Base-by-base conservation (phyloP, 768 basidiomycete species). In the Fomitopsis pulvina region DNA sequence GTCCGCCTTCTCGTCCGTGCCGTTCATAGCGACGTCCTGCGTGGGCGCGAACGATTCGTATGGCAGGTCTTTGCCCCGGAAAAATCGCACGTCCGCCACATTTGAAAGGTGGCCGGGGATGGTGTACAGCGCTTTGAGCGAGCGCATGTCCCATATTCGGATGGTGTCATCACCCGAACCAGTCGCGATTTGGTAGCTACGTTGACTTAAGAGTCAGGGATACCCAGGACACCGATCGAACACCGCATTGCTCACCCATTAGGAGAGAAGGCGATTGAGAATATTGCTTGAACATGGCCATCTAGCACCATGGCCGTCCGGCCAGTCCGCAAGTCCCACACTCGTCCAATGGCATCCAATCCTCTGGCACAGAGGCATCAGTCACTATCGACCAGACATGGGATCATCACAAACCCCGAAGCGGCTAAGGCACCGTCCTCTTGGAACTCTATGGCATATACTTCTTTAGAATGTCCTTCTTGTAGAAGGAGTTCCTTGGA, bases 141-240 rank as follows among this genome's bases (percentile, higher is more conserved):
- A 87, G 32, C 96, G 85, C 72, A 98, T 83, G 69, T 99, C 96
- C 96, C 96, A 99, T 74, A 98, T 91, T 42, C 94, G 87, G 61
- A 99, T 87, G 0, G 96, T 96, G 63, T 98, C 96, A 67, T 99
- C 96, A 40, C 90, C 92, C 3, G 93, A 85, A 30, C 95, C 96
- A 0, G 96, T 96, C 26, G 94, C 96, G 43, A 99, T 85, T 76
- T 98, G 95, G 63, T 96, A 94, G 53, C 94, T 97, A 60, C 38
- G 51, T 41, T 43, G 41, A 42, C 40, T 50, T 40, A 57, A 41
- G 50, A 40, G 25, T 42, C 27, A 41, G 22, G 10, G 40, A 14
- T 25, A 29, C 48, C 29, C 37, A 42, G 52, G 32, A 22, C 10
- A 12, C n/a, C 26, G 47, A n/a, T 47, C 22, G 27, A 26, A 32